Base-by-base conservation (phyloP, 495 filamentous ascomycete species). In the Aspergillus ellipticus region DNA sequence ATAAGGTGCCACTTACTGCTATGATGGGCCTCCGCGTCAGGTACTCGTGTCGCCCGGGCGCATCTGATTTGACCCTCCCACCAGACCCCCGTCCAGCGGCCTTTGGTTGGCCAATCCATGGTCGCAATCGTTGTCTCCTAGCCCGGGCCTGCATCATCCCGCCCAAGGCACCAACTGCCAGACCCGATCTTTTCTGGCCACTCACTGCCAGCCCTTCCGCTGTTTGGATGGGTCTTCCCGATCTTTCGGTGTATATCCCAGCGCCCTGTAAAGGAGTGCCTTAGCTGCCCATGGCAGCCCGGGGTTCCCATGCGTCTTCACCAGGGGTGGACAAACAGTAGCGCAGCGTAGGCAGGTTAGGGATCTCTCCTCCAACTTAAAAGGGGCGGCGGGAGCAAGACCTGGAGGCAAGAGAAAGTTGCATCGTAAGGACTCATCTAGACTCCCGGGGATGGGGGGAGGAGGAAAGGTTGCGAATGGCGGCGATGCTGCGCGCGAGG, bases 131-230 rank as follows among this genome's bases (percentile, higher is more conserved):
- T 37, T 37, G 46, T 31, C 13, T 63, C 49, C 55, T 58, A 53
- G 53, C 49, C 54, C 55, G 49, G 42, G 49, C 48, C 53, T 63
- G 65, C 64, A 74, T 68, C 69, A 71, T 69, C 64, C 62, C 65
- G 60, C 57, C 64, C 64, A 65, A 66, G 67, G 65, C 59, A 66
- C 52, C 55, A 62, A 42, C 62, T 67, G 64, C 62, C 62, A 65
- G 64, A 61, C 56, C 66, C 67, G 65, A 52, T 64, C 62, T 53
- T 62, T 61, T 50, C 46, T 42, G 35, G 48, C 57, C 55, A 62
- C 24, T 64, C 24, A 61, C 47, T 55, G 51, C 39, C 51, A 39
- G 22, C 42, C 17, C 35, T 55, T 45, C 26, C 15, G 43, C 33
- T 29, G 35, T 51, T 54, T 42, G 21, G 31, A 59, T 55, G 54